Evolutionary conservation across 495 filamentous ascomycete species (phyloP).

Genomic region (Cairneyella variabilis): DNA sequence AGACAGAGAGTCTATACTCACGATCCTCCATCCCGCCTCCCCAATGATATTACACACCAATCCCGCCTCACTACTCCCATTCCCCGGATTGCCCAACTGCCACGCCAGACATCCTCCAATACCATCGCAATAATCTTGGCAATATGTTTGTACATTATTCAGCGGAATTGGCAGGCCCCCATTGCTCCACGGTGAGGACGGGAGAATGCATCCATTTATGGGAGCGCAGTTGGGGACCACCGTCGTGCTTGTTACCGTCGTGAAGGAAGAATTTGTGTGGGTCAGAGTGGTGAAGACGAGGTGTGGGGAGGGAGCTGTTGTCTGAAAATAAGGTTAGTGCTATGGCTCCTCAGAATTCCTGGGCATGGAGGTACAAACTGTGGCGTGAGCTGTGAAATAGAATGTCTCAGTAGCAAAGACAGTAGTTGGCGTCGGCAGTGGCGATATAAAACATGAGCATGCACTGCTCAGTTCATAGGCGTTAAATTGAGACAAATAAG

Average conservation of each 20-base stretch:
- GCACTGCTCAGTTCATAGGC: neutral
- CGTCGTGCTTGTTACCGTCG: neutral
- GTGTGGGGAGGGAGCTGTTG: neutral
- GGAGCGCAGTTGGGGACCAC: slow-evolving; percentile 3
- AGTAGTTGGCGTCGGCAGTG: neutral
- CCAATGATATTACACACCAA: slow-evolving; percentile 1
- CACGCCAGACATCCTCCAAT: slow-evolving; percentile 3
- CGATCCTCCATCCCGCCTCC: neutral
- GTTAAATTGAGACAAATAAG: neutral
- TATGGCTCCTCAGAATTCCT: too few species aligned
- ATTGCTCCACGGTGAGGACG: neutral
- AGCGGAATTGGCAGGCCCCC: neutral
- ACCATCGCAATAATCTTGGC: neutral
- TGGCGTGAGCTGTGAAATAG: neutral
- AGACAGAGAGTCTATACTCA: too few species aligned
- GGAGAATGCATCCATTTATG: neutral
- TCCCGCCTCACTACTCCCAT: neutral
- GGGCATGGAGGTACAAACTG: neutral
- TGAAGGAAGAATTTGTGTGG: neutral
- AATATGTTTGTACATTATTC: neutral
- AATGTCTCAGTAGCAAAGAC: neutral
- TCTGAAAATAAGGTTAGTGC: neutral
- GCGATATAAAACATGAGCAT: slow-evolving; percentile 3
- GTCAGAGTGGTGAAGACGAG: neutral
- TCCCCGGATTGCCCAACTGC: neutral